Conservation (phyloP, 495 filamentous ascomycete genomes). For the Penicillium canariense region DNA sequence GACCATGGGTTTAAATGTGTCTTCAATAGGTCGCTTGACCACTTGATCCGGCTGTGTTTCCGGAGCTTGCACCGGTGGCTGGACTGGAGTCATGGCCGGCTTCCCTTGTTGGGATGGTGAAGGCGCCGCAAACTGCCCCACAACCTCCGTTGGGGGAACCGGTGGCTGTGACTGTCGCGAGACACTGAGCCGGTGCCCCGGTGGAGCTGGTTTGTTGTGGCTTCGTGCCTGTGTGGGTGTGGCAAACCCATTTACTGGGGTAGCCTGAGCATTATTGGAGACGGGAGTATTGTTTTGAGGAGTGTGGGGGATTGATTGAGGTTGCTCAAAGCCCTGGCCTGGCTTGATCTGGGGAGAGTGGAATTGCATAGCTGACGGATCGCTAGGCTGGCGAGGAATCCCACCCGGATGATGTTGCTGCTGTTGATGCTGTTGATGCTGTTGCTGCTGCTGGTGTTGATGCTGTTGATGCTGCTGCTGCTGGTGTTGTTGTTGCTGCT, state of each 20-base stretch:
- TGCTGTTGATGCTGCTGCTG: constrained; percentile 47
- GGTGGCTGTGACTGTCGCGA: constrained; percentile 41
- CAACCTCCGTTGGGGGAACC: constrained; percentile 30
- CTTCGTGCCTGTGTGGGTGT: constrained; percentile 40
- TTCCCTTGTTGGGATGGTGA: constrained; percentile 39
- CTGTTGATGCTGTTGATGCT: constrained; percentile 41
- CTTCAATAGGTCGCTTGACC: constrained; percentile 42
- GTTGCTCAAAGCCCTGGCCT: constrained; percentile 31
- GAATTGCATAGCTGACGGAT: constrained; percentile 39
- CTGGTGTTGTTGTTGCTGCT: constrained; percentile 40
- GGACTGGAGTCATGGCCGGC: constrained; percentile 38
- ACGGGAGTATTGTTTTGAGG: constrained; percentile 35
- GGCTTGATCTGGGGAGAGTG: constrained; percentile 39
- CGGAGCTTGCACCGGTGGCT: constrained; percentile 35
- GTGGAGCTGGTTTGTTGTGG: constrained; percentile 36
- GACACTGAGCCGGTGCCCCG: constrained; percentile 38
- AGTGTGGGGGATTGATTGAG: constrained; percentile 36
- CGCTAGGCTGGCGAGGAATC: constrained; percentile 33
- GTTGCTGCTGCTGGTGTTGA: constrained; percentile 44
- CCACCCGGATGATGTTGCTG: constrained; percentile 38
- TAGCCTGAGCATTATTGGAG: constrained; percentile 33
- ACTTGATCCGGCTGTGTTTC: constrained; percentile 50
- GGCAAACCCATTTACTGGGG: constrained; percentile 43
- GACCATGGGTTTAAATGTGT: constrained; percentile 58
- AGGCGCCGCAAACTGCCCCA: constrained; percentile 32